A percentile compares a stretch with the other conserved stretches of the same genome.
Evolutionary conservation across 1,139 yeast species (phyloP).

Genomic region (Hyphopichia fennica): DNA sequence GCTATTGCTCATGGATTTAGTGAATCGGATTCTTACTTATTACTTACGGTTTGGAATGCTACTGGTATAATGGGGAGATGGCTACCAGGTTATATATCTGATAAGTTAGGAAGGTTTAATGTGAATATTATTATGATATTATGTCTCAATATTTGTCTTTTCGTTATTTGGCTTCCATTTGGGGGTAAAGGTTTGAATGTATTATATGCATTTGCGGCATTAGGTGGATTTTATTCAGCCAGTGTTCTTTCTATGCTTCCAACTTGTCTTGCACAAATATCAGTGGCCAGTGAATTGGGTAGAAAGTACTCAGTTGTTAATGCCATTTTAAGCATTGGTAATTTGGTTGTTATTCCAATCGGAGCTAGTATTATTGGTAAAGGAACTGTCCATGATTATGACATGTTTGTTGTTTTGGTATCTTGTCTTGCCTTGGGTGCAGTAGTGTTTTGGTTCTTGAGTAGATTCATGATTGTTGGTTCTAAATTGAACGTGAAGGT

Average conservation of each 20-base stretch:
- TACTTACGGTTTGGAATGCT: slow-evolving; percentile 41
- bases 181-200: slow-evolving; percentile 27
- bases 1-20: slow-evolving; percentile 41
- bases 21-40: slow-evolving; percentile 35
- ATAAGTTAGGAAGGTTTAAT: slow-evolving; percentile 38
- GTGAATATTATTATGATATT: slow-evolving; percentile 37
- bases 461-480: slow-evolving; percentile 37
- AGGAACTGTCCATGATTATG: slow-evolving; percentile 29
- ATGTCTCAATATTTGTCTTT: slow-evolving; percentile 30
- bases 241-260: slow-evolving; percentile 39
- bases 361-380: slow-evolving; percentile 43
- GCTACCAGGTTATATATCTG: slow-evolving; percentile 40
- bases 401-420: slow-evolving; percentile 35
- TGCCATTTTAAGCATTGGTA: slow-evolving; percentile 40
- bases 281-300: slow-evolving; percentile 42
- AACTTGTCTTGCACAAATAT: slow-evolving; percentile 39
- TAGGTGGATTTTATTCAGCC: slow-evolving; percentile 33
- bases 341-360: slow-evolving; percentile 44
- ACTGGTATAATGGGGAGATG: slow-evolving; percentile 41
- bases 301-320: slow-evolving; percentile 41
- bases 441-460: slow-evolving; percentile 29
- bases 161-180: slow-evolving; percentile 41
- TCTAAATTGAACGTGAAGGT: slow-evolving; percentile 30
- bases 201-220: slow-evolving; percentile 34
- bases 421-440: slow-evolving; percentile 32